Base-by-base conservation (phyloP, 2,329 filamentous ascomycete species). In the Thielaviopsis punctulata region DNA sequence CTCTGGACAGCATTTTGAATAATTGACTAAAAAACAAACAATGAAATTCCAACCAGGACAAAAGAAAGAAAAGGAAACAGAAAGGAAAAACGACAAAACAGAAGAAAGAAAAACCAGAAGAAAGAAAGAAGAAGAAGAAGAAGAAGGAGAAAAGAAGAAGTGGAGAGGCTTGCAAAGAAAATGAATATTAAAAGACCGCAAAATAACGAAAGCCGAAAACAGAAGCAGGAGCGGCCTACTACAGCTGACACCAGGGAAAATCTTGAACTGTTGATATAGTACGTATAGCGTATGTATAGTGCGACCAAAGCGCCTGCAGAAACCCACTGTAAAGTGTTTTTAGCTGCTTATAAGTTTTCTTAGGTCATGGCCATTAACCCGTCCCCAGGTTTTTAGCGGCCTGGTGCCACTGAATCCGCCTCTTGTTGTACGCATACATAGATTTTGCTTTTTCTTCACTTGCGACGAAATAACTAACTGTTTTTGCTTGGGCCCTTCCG, bases 1-100 rank as follows among this genome's bases (percentile, higher is more conserved):
- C 72, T 67, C 74, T 73, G 65, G 75, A 77, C 66, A 79, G 64
- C 76, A 79, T 79, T 58, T 61, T 73, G 45, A 21, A 46, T 19
- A 49, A 33, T 51, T 41, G 43, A 25, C 39, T 51, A 27, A 51
- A 49, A 51, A 49, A 45, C 22, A 51, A 46, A 50, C 25, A 48
- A 47, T 21, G 41, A 50, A 45, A 21, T 41, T 44, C 15, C n/a
- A 48, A 52, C 21, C 19, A 19, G 33, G 49, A 43, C 24, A 57
- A 46, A 49, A 45, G 52, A 47, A 24, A 47, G 23, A 27, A 15
- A 39, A 50, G 55, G 53, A 41, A 39, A 46, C 45, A 54, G 45
- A 55, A 55, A 55, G 52, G 52, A 56, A 51, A 54, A 30, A 27
- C 18, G 45, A 39, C 23, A 36, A 45, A 24, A 48, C 22, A 49